phyloP scores from a whole-genome alignment of 805 yeast species.

The Kregervanrija delftensis region DNA sequence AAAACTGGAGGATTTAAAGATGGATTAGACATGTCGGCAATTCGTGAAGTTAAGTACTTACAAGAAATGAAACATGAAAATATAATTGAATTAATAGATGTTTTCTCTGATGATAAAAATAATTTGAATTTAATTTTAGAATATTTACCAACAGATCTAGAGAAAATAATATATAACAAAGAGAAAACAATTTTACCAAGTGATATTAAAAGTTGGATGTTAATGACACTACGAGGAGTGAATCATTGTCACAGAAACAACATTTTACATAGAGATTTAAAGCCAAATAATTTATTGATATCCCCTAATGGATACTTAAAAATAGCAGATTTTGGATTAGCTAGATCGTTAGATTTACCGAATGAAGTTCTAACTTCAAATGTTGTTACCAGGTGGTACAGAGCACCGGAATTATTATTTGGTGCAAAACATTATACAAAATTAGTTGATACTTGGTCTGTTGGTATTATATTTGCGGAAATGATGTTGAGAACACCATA shows the following conservation, averaged over 20 bases:
- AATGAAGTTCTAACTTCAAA: slow-evolving; percentile 78
- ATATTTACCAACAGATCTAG: slow-evolving; percentile 87
- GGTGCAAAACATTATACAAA: slow-evolving; percentile 87
- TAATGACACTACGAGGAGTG: slow-evolving; percentile 91
- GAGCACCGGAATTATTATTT: slow-evolving; percentile 89
- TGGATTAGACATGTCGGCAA: slow-evolving; percentile 96
- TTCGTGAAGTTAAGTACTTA: slow-evolving; percentile 83
- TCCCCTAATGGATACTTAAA: slow-evolving; percentile 86
- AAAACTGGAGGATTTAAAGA: slow-evolving; percentile 91
- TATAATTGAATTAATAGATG: slow-evolving; percentile 84
- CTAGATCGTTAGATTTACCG: slow-evolving; percentile 75
- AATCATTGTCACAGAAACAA: slow-evolving; percentile 93
- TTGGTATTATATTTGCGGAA: slow-evolving; percentile 94
- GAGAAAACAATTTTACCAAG: slow-evolving; percentile 71
- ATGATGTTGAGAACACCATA: slow-evolving; percentile 93
- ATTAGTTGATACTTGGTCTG: slow-evolving; percentile 93
- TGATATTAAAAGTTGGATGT: slow-evolving; percentile 87
- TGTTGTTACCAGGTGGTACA: slow-evolving; percentile 96
- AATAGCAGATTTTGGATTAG: slow-evolving; percentile 96
- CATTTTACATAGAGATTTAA: slow-evolving; percentile 86
- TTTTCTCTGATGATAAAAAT: slow-evolving; percentile 57
- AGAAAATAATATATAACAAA: slow-evolving; percentile 78
- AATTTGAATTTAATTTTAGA: slow-evolving; percentile 84
- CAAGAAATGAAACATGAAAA: slow-evolving; percentile 76
- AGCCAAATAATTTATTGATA: slow-evolving; percentile 83